Evolutionary conservation across 345 rosid genomes (phyloP).

Genomic region (Excoecaria cochinchinensis): DNA sequence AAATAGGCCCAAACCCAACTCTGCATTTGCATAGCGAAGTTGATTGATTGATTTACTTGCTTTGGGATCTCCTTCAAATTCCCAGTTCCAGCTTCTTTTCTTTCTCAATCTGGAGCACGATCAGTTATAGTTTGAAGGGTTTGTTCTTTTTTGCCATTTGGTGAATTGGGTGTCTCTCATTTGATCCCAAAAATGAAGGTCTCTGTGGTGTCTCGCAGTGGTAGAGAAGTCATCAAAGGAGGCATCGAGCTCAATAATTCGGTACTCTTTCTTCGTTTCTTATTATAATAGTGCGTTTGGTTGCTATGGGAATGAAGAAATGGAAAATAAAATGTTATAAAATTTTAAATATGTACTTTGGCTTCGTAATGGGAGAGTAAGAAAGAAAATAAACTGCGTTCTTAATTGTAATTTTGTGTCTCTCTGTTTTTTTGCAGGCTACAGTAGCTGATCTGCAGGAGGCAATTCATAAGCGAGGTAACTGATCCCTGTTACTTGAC

Average conservation of each 20-base stretch:
- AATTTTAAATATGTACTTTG: background rate
- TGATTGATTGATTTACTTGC: background rate
- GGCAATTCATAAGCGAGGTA: constrained; percentile 80
- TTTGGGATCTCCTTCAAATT: background rate
- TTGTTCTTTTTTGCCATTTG: constrained; percentile 1
- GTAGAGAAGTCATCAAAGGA: constrained; percentile 75
- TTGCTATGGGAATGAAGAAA: constrained; percentile 5
- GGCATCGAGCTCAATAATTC: constrained; percentile 76
- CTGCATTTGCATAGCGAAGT: background rate
- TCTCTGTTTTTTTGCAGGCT: constrained; percentile 51
- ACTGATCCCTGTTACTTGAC: constrained; percentile 14
- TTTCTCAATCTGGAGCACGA: background rate
- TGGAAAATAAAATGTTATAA: background rate
- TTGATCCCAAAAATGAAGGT: constrained; percentile 59
- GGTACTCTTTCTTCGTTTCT: constrained; percentile 33
- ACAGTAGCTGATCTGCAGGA: constrained; percentile 92
- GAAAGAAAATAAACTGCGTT: background rate
- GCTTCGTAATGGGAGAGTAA: too few species aligned
- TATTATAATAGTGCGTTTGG: constrained; percentile 9
- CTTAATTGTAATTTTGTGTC: constrained; percentile 1
- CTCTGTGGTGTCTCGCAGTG: constrained; percentile 75
- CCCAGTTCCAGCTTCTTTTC: background rate
- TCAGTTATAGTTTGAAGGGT: constrained; percentile 5
- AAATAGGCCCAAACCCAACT: constrained; percentile 2
- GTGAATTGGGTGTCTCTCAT: constrained; percentile 40